These are phyloP conservation scores for Diaporthe longicolla DNA, from an alignment of 2,329 filamentous ascomycete species.

Conservation along the genomic window DNA sequence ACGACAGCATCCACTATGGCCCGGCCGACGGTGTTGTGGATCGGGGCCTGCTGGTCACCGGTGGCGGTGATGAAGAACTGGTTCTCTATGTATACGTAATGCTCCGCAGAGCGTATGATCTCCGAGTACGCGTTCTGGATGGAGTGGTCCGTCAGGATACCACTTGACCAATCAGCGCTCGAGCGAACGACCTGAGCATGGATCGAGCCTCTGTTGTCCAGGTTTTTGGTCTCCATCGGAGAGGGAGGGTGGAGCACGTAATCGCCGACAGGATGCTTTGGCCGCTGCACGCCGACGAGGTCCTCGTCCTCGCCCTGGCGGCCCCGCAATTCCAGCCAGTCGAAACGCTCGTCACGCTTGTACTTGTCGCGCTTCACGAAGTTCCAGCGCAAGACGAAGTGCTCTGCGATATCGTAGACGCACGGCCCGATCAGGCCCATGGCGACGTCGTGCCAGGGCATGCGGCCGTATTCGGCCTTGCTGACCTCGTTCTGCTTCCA, in stretches of 20 bases:
- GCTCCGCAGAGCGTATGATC: constrained; percentile 87
- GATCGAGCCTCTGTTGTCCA: constrained; percentile 78
- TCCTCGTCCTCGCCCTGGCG: constrained; percentile 85
- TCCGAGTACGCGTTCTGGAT: constrained; percentile 92
- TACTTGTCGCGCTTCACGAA: constrained; percentile 98
- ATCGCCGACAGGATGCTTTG: constrained; percentile 88
- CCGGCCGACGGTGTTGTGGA: constrained; percentile 88
- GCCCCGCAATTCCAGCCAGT: constrained; percentile 87
- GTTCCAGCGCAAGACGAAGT: constrained; percentile 96
- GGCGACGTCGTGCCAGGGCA: constrained; percentile 98
- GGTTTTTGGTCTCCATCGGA: constrained; percentile 76
- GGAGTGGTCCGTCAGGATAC: constrained; percentile 85
- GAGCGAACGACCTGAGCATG: constrained; percentile 90
- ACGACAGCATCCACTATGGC: constrained; percentile 94
- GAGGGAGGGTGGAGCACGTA: constrained; percentile 86
- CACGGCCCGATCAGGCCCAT: constrained; percentile 93
- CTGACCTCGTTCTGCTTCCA: constrained; percentile 95
- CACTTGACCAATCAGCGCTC: constrained; percentile 93
- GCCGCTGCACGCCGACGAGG: constrained; percentile 88
- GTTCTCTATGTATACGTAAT: constrained; percentile 98
- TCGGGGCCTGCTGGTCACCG: constrained; percentile 85
- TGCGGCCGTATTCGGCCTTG: constrained; percentile 91
- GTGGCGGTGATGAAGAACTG: constrained; percentile 99
- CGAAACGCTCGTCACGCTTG: constrained; percentile 86
- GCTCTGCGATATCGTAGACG: constrained; percentile 94